These are phyloP conservation scores for Termitomyces sp. DNA, from an alignment of 768 basidiomycete species.

Conservation along the genomic window DNA sequence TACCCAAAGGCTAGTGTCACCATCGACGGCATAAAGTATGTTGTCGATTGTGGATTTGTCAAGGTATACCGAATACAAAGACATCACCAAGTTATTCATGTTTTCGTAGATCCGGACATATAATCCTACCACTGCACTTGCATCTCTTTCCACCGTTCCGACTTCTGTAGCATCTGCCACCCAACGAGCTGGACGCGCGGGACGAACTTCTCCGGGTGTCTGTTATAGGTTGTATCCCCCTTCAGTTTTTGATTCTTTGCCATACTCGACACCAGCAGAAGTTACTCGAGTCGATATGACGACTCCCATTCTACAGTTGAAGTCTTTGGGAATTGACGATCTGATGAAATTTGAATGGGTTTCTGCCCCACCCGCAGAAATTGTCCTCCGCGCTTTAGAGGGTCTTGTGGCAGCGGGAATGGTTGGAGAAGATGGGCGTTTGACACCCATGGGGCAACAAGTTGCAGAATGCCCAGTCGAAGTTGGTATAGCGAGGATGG, in stretches of 20 bases:
- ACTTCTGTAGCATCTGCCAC: slow-evolving; percentile 85
- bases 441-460: slow-evolving; percentile 73
- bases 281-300: slow-evolving; percentile 88
- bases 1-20: slow-evolving; percentile 81
- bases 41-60: slow-evolving; percentile 92
- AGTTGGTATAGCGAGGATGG: slow-evolving; percentile 91
- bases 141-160: slow-evolving; percentile 78
- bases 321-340: slow-evolving; percentile 92
- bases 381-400: slow-evolving; percentile 81
- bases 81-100: not conserved
- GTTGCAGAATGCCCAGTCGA: slow-evolving; percentile 95
- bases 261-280: slow-evolving; percentile 77
- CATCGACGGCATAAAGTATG: slow-evolving; percentile 91
- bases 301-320: slow-evolving; percentile 88
- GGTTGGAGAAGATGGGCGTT: slow-evolving; percentile 73
- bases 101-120: slow-evolving; percentile 73
- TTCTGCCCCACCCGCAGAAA: slow-evolving; percentile 80
- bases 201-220: slow-evolving; percentile 86
- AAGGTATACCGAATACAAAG: slow-evolving; percentile 48
- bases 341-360: slow-evolving; percentile 97
- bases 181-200: slow-evolving; percentile 92
- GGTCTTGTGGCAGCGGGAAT: slow-evolving; percentile 76
- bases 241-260: slow-evolving; percentile 51
- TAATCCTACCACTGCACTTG: slow-evolving; percentile 81
- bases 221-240: slow-evolving; percentile 89